phyloP scores from a whole-genome alignment of 139 green algal species.

The Asterochloris sp. region DNA sequence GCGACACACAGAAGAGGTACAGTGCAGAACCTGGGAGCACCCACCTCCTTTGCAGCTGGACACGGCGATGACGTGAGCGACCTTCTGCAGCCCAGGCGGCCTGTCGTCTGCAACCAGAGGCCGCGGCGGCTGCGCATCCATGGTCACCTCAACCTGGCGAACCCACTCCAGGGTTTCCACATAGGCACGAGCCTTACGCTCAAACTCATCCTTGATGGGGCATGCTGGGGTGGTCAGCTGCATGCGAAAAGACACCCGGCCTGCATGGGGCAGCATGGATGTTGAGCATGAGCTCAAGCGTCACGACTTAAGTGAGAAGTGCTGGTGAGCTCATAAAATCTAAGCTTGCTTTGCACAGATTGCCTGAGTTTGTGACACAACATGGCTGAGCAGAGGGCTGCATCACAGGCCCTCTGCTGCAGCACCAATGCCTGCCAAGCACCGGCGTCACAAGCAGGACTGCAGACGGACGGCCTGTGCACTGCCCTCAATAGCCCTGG shows the following conservation, averaged over 20 bases:
- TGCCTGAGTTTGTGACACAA: no score
- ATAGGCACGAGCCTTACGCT: conserved; percentile 43
- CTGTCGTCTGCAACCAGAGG: conserved; percentile 66
- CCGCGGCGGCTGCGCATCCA: conserved; percentile 74
- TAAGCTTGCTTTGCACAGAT: no score
- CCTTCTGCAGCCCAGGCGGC: conserved; percentile 69
- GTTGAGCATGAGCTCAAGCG: no score
- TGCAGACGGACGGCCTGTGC: no score
- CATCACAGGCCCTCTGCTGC: no score
- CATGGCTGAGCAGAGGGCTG: no score
- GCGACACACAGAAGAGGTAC: no score
- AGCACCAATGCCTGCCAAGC: no score
- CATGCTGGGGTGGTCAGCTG: conserved; percentile 98
- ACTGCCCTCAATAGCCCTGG: background rate
- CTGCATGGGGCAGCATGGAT: conserved; percentile 4
- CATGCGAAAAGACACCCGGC: conserved; percentile 75
- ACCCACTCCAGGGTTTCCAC: conserved; percentile 65
- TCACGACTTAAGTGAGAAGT: no score
- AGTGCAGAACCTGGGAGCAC: conserved; percentile 9
- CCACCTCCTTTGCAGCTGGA: conserved; percentile 72
- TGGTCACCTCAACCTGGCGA: conserved; percentile 63
- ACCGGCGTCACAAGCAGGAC: no score
- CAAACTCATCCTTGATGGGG: conserved; percentile 96
- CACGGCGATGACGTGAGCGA: conserved; percentile 90
- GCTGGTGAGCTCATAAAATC: no score